Base-by-base conservation (phyloP, 495 filamentous ascomycete genomes). In the Melanomma pulvis-pyrius region DNA sequence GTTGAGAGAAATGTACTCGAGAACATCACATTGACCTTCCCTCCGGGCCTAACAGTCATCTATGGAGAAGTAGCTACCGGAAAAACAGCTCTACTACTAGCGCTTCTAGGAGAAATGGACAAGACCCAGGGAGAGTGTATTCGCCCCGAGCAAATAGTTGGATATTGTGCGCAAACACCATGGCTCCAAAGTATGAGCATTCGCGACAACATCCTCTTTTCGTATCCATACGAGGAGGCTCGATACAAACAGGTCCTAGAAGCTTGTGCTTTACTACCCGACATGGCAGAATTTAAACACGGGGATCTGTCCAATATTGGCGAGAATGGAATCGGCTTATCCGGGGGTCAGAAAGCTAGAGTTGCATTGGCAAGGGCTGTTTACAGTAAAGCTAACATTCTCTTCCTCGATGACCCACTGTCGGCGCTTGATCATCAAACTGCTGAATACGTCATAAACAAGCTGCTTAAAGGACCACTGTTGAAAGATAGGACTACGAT, bases 181-280 rank as follows among this genome's bases (percentile, higher is more conserved):
- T 96, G 92, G 92, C 80, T 96, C 7, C 90, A 94, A 73, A 93
- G 89, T 70, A 93, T 93, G 90, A 93, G 86, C 63, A 92, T 96
- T 49, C 87, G 88, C 1, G 88, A 93, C 32, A 93, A 93, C 63
- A 92, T 93, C 47, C 75, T 93, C 0, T 94, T 94, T 74, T 88
- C 87, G 41, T 82, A 86, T 12, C 83, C 83, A 0, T 90, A 89
- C 59, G 88, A 93, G 58, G 83, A 85, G 24, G 72, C 73, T 25
- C 81, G 85, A 0, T 88, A 87, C 65, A 84, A 70, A 39, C 61
- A 73, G 28, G 74, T 76, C 24, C 68, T 79, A 1, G 75, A 78
- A 48, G 74, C 73, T 12, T 79, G 77, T 59, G 76, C 76, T 13
- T 67, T 79, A 6, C 57, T 73, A 6, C 66, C 75, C 1, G 77